phyloP scores from a whole-genome alignment of 2,329 filamentous ascomycete genomes.

The Aureobasidium sp. region DNA sequence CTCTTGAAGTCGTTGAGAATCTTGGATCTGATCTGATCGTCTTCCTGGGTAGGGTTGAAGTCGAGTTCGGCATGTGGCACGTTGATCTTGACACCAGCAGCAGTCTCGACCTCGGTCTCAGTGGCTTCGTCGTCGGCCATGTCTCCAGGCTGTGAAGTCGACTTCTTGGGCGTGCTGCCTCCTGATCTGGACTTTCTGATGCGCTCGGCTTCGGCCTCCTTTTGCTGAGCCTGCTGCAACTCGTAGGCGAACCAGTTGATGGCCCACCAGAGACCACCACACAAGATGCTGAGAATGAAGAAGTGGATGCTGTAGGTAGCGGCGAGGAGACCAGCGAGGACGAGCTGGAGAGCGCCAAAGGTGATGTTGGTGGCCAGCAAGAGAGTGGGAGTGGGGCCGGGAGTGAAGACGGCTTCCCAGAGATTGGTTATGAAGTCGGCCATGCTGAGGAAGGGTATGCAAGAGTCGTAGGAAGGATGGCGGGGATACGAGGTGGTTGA shows the following conservation, averaged over 20 bases:
- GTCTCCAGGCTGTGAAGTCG: slow-evolving; percentile 34
- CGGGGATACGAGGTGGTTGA: neutral
- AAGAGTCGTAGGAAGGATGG: slow-evolving; percentile 1
- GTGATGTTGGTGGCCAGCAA: slow-evolving; percentile 82
- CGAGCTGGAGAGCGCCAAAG: slow-evolving; percentile 75
- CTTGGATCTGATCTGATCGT: slow-evolving; percentile 16
- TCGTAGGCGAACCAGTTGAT: slow-evolving; percentile 95
- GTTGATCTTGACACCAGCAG: slow-evolving; percentile 16
- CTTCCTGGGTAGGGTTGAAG: neutral
- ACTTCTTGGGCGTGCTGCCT: slow-evolving; percentile 37
- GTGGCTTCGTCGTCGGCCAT: slow-evolving; percentile 37
- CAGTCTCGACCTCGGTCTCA: slow-evolving; percentile 36
- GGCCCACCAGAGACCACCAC: slow-evolving; percentile 76
- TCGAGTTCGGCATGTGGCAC: neutral
- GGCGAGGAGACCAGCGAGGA: slow-evolving; percentile 67
- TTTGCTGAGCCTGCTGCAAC: slow-evolving; percentile 39
- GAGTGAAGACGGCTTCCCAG: slow-evolving; percentile 88
- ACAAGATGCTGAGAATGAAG: slow-evolving; percentile 68
- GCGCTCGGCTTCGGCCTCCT: slow-evolving; percentile 43
- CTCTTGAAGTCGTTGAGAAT: slow-evolving; percentile 16
- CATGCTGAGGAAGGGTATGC: slow-evolving; percentile 22
- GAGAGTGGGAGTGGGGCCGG: slow-evolving; percentile 80
- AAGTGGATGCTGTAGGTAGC: slow-evolving; percentile 88
- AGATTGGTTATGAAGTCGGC: slow-evolving; percentile 60
- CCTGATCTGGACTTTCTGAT: slow-evolving; percentile 28